Conservation (phyloP, 192 early-diverging fungal species). For the Podila minutissima region DNA sequence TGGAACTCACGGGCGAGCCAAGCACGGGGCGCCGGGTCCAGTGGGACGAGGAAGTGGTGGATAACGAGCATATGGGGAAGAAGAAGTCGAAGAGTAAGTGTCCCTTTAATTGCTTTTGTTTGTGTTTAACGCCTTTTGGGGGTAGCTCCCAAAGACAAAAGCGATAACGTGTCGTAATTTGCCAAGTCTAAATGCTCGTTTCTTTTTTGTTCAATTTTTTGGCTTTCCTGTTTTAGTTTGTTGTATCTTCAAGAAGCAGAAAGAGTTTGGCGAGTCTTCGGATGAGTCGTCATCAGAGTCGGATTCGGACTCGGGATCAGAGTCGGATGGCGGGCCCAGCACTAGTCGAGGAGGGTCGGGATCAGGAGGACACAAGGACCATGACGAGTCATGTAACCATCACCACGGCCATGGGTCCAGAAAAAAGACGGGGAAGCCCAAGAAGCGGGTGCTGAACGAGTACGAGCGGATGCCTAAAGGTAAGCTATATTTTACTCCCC, state of each 20-base stretch:
- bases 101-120: background rate
- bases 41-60: conserved; percentile 73
- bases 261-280: conserved; percentile 59
- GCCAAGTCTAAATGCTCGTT: background rate
- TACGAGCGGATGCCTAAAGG: conserved; percentile 48
- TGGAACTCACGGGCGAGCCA: conserved; percentile 62
- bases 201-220: background rate
- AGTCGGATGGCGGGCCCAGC: conserved; percentile 41
- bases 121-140: too few species aligned
- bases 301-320: conserved; percentile 35
- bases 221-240: conserved; percentile 64
- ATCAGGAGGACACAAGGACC: conserved; percentile 3
- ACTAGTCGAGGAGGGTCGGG: conserved; percentile 1
- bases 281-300: conserved; percentile 58
- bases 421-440: conserved; percentile 16
- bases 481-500: background rate
- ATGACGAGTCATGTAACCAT: conserved; percentile 10
- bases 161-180: background rate
- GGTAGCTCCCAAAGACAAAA: background rate
- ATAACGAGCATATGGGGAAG: conserved; percentile 75
- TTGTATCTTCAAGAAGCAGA: conserved; percentile 77
- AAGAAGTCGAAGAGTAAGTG: conserved; percentile 75
- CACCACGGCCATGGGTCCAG: conserved; percentile 12
- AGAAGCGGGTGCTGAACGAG: conserved; percentile 33
- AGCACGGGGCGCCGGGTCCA: conserved; percentile 55